These are phyloP conservation scores for Penicillium verrucosum DNA, from an alignment of 2,329 filamentous ascomycete genomes.

Conservation along the genomic window DNA sequence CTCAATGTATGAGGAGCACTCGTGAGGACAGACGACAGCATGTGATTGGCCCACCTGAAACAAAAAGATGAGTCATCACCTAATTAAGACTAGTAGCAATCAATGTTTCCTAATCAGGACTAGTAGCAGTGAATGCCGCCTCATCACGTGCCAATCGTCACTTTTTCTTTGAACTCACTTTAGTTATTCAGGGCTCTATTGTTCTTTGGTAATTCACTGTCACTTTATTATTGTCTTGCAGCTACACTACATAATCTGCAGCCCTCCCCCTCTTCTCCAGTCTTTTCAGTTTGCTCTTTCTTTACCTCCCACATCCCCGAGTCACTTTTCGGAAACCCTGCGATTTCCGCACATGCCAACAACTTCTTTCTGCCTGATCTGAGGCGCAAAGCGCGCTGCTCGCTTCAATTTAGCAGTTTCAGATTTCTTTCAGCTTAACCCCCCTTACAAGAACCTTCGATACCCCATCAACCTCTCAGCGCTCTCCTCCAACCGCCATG, in stretches of 20 bases:
- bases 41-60: conserved; percentile 24
- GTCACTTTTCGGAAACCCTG: not conserved
- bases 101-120: not conserved
- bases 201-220: conserved; percentile 10
- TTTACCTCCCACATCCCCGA: not conserved
- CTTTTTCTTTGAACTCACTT: conserved; percentile 26
- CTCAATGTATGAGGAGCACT: conserved; percentile 19
- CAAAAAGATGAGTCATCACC: conserved; percentile 12
- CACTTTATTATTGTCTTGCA: conserved; percentile 4
- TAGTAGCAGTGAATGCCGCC: conserved; percentile 1
- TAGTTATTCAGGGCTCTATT: conserved; percentile 7
- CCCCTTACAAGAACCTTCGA: not conserved
- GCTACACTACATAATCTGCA: conserved; percentile 14
- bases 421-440: not conserved
- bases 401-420: not conserved
- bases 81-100: not conserved
- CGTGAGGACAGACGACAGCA: conserved; percentile 33
- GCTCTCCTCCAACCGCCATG: conserved; percentile 19
- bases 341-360: conserved; percentile 23
- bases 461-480: not conserved
- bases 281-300: not conserved
- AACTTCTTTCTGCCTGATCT: conserved; percentile 13
- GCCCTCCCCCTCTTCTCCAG: not conserved
- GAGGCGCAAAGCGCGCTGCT: conserved; percentile 30
- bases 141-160: conserved; percentile 30